Evolutionary conservation across 768 basidiomycete species (phyloP).

Genomic region (Leucocoprinus sp.): DNA sequence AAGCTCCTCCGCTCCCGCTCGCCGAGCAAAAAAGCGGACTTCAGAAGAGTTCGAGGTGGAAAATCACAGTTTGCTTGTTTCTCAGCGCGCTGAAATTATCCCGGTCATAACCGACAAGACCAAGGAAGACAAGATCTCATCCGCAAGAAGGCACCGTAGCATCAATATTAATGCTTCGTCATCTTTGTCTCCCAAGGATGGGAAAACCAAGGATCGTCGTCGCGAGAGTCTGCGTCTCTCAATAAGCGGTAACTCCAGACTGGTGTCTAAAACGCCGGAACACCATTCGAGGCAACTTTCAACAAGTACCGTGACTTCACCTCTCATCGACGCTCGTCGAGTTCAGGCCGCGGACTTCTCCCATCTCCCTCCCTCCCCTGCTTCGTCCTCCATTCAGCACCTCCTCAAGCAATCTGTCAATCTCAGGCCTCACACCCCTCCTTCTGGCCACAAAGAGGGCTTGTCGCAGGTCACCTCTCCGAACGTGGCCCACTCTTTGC

Average conservation of each 20-base stretch:
- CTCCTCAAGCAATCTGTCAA: conserved; percentile 54
- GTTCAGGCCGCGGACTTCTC: conserved; percentile 74
- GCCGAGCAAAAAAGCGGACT: conserved; percentile 63
- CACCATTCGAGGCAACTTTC: conserved; percentile 62
- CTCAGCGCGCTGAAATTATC: conserved; percentile 34
- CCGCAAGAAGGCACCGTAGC: conserved; percentile 63
- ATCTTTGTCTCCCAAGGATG: conserved; percentile 28
- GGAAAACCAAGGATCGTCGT: conserved; percentile 44
- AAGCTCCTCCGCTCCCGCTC: conserved; percentile 49
- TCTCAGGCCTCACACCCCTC: conserved; percentile 27
- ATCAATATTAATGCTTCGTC: conserved; percentile 47
- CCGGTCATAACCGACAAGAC: conserved; percentile 33
- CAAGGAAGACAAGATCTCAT: conserved; percentile 40
- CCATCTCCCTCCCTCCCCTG: conserved; percentile 85
- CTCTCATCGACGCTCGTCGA: conserved; percentile 52
- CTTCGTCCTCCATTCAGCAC: conserved; percentile 82
- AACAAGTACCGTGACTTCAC: conserved; percentile 59
- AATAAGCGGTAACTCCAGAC: conserved; percentile 30
- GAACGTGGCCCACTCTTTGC: conserved; percentile 75
- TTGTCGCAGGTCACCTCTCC: conserved; percentile 37
- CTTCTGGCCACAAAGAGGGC: conserved; percentile 34
- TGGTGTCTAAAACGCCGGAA: conserved; percentile 27
- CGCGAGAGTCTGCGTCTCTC: conserved; percentile 44
- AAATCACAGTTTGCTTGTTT: conserved; percentile 50
- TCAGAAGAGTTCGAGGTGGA: conserved; percentile 83